These are phyloP conservation scores for Eryngium alpinum DNA, from an alignment of 140 eudicot species.

Conservation along the genomic window DNA sequence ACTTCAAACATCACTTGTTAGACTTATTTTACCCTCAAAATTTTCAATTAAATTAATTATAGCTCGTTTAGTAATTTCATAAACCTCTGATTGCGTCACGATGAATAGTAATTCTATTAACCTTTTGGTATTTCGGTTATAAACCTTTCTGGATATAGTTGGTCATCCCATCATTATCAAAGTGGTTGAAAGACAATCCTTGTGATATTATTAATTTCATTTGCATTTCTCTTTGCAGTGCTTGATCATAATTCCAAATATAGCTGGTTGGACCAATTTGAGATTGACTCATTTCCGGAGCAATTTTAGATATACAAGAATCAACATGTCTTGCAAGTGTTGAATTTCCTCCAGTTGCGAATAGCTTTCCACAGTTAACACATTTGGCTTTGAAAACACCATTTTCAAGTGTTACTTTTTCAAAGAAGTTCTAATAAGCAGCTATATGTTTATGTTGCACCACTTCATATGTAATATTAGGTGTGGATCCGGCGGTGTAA, in stretches of 20 bases:
- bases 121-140: slow-evolving; percentile 22
- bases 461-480: background rate
- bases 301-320: background rate
- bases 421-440: no score
- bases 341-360: background rate
- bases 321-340: background rate
- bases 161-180: background rate
- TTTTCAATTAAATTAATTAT: slow-evolving; percentile 5
- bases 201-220: background rate
- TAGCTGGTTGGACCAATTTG: background rate
- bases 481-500: background rate
- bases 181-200: background rate
- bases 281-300: background rate
- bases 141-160: background rate
- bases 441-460: no score
- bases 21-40: slow-evolving; percentile 3
- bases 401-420: no score
- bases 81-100: slow-evolving; percentile 8
- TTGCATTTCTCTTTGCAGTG: background rate
- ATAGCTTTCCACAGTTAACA: background rate
- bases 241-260: background rate
- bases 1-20: background rate
- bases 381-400: background rate
- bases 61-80: slow-evolving; percentile 4
- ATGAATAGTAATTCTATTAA: background rate